These are phyloP conservation scores for Botrytis porri DNA, from an alignment of 2,329 filamentous ascomycete species.

Conservation along the genomic window DNA sequence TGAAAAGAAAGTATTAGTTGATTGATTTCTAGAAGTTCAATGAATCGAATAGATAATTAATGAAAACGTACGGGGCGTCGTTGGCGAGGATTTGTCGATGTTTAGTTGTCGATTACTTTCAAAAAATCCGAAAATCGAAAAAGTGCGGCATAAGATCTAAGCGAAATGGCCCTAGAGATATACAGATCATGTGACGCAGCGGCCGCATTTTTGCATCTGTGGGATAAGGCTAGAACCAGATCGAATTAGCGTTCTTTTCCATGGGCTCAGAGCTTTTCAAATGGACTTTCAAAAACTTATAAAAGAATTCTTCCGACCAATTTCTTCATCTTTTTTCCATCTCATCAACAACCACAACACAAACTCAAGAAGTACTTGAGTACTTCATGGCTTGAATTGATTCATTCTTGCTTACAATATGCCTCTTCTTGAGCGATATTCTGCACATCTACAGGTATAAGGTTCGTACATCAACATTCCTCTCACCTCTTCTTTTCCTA, in stretches of 20 bases:
- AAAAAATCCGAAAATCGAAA: constrained; percentile 20
- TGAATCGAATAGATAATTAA: constrained; percentile 22
- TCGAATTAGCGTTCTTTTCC: neutral
- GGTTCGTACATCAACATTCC: constrained; percentile 10
- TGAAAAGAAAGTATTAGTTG: constrained; percentile 40
- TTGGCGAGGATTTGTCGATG: constrained; percentile 35
- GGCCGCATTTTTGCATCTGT: neutral
- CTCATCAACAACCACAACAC: neutral
- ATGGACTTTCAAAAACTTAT: constrained; percentile 1
- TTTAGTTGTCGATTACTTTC: constrained; percentile 24
- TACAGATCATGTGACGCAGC: neutral
- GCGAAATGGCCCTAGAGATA: constrained; percentile 28
- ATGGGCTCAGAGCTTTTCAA: neutral
- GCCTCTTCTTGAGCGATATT: neutral
- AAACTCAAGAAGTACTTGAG: neutral
- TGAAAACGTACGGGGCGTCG: constrained; percentile 35
- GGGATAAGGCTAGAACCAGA: neutral
- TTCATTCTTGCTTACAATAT: neutral
- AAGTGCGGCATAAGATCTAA: constrained; percentile 26
- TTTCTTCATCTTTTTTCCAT: neutral
- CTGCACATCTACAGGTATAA: neutral
- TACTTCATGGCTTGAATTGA: neutral
- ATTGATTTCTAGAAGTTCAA: constrained; percentile 6
- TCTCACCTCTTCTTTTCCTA: constrained; percentile 22
- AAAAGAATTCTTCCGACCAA: neutral